phyloP scores from a whole-genome alignment of 2,329 filamentous ascomycete species.

The Colletotrichum nymphaeae region DNA sequence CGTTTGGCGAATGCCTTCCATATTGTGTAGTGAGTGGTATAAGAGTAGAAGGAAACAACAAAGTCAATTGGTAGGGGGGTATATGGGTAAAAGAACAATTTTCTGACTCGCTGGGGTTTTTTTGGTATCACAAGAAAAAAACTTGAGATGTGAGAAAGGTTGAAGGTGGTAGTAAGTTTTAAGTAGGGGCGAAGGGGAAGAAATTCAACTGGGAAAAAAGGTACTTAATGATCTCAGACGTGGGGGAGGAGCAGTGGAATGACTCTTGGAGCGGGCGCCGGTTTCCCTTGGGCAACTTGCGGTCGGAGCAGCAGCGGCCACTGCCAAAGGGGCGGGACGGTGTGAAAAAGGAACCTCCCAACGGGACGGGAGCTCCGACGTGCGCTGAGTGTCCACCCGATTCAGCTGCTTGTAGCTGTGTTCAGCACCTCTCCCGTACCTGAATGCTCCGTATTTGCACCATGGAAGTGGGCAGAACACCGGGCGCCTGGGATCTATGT shows the following conservation, averaged over 20 bases:
- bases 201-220: background rate
- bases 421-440: no score
- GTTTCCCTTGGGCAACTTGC: background rate
- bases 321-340: background rate
- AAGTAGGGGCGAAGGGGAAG: background rate
- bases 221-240: slow-evolving; percentile 11
- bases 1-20: slow-evolving; percentile 70
- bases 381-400: background rate
- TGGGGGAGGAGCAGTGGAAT: slow-evolving; percentile 6
- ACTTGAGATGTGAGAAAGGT: background rate
- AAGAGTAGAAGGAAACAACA: background rate
- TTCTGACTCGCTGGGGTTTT: slow-evolving; percentile 10
- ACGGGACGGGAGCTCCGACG: background rate
- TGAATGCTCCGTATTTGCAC: no score
- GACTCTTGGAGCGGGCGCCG: background rate
- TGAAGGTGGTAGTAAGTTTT: slow-evolving; percentile 23
- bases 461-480: no score
- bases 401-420: background rate
- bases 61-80: slow-evolving; percentile 16
- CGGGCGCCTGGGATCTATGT: background rate
- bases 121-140: background rate
- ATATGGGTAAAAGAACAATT: background rate
- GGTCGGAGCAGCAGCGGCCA: background rate
- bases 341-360: background rate
- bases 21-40: slow-evolving; percentile 43